Percentiles rank a stretch among this genome's conserved stretches.
Evolutionary conservation across 257 asterid species (phyloP).

Genomic region (Fraxinus pennsylvanica): DNA sequence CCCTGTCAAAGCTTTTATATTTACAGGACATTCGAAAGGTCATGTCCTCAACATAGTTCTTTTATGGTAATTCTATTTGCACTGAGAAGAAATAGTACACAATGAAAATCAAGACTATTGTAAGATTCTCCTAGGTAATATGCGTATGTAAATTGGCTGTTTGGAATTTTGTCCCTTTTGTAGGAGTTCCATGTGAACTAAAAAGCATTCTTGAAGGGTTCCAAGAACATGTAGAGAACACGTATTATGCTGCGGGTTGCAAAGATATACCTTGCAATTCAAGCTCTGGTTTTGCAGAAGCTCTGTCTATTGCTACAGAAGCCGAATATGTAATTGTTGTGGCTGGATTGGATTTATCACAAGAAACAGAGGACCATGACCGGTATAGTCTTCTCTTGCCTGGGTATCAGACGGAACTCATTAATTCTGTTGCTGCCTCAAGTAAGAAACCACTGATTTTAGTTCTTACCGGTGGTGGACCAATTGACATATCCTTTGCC

Average conservation of each 20-base stretch:
- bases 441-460: conserved; percentile 67
- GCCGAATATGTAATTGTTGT: conserved; percentile 70
- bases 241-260: conserved; percentile 72
- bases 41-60: not conserved
- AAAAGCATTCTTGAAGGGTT: conserved; percentile 62
- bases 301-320: conserved; percentile 54
- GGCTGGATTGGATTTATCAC: conserved; percentile 83
- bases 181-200: conserved; percentile 79
- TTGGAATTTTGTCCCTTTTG: conserved; percentile 12
- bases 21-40: not conserved
- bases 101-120: not conserved
- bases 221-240: conserved; percentile 43
- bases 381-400: conserved; percentile 93
- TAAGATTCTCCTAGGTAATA: not conserved
- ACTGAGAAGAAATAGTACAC: not conserved
- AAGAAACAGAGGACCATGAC: conserved; percentile 84
- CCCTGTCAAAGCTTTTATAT: not conserved
- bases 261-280: conserved; percentile 68
- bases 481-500: conserved; percentile 79
- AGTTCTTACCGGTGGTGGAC: conserved; percentile 93
- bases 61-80: not conserved
- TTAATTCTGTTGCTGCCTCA: conserved; percentile 56
- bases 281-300: conserved; percentile 51
- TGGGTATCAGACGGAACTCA: conserved; percentile 67
- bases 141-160: not conserved